A percentile compares a stretch with the other conserved stretches of the same genome.
Evolutionary conservation across 208 protist genomes (phyloP).

Genomic region (Acanthamoeba sp.): DNA sequence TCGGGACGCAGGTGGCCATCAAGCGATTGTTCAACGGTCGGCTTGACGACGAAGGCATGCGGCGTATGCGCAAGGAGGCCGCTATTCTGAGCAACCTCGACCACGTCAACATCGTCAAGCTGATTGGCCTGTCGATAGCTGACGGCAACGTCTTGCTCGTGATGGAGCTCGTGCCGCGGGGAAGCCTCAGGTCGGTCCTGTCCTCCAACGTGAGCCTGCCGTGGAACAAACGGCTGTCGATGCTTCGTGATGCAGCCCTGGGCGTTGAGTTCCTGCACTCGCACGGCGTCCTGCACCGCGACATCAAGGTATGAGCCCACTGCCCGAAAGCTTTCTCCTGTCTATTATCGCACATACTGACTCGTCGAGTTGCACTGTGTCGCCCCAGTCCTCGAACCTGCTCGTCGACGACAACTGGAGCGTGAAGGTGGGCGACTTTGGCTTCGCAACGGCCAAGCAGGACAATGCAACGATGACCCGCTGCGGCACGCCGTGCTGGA

Average conservation of each 20-base stretch:
- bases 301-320: no score
- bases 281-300: slow-evolving; percentile 85
- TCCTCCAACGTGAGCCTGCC: no score
- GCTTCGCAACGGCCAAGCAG: slow-evolving; percentile 76
- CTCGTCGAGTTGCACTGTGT: no score
- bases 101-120: not conserved
- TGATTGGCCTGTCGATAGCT: not conserved
- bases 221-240: no score
- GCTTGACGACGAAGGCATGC: not conserved
- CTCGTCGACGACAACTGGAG: slow-evolving; percentile 77
- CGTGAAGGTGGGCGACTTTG: slow-evolving; percentile 85
- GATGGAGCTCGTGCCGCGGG: no score
- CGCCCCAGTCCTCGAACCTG: slow-evolving; percentile 82
- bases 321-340: no score
- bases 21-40: not conserved
- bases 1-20: not conserved
- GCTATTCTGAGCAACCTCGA: not conserved
- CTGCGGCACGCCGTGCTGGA: no score
- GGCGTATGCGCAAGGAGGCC: not conserved
- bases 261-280: slow-evolving; percentile 84
- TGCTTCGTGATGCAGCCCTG: not conserved
- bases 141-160: no score
- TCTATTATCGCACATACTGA: no score
- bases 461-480: no score
- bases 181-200: no score